Percentiles rank a stretch among this genome's conserved stretches.
phyloP scores from a whole-genome alignment of 192 early-diverging fungal genomes.

The Mortierella claussenii region DNA sequence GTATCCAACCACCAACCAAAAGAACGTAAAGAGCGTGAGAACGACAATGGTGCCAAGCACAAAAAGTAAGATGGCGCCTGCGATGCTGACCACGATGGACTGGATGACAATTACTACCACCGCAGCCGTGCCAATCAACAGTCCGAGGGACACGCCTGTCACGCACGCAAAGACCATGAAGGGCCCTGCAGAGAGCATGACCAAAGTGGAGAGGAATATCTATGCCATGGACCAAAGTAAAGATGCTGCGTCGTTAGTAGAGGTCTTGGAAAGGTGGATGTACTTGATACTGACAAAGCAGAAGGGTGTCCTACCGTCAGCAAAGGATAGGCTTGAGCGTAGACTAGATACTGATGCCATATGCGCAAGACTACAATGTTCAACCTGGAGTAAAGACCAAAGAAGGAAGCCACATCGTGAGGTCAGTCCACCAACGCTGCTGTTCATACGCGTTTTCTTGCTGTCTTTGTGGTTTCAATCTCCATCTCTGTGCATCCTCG shows the following conservation, averaged over 20 bases:
- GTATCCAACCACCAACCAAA: constrained; percentile 22
- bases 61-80: constrained; percentile 25
- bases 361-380: not conserved
- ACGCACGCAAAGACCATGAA: constrained; percentile 33
- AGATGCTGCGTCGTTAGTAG: too few species aligned
- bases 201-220: constrained; percentile 16
- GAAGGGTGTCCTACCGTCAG: too few species aligned
- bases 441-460: not conserved
- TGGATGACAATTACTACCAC: constrained; percentile 29
- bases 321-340: constrained; percentile 19
- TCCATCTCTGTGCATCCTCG: not conserved
- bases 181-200: constrained; percentile 28
- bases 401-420: not conserved
- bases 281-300: too few species aligned
- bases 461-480: too few species aligned
- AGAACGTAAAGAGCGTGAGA: constrained; percentile 26
- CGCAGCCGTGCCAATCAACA: constrained; percentile 15
- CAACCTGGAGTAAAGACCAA: constrained; percentile 2
- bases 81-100: constrained; percentile 31
- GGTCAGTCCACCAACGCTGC: not conserved
- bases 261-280: too few species aligned
- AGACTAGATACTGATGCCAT: constrained; percentile 13
- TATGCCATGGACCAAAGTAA: too few species aligned
- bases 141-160: constrained; percentile 25
- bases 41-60: constrained; percentile 33